These are phyloP conservation scores for Garcia nutans DNA, from an alignment of 345 rosid species.

Conservation along the genomic window DNA sequence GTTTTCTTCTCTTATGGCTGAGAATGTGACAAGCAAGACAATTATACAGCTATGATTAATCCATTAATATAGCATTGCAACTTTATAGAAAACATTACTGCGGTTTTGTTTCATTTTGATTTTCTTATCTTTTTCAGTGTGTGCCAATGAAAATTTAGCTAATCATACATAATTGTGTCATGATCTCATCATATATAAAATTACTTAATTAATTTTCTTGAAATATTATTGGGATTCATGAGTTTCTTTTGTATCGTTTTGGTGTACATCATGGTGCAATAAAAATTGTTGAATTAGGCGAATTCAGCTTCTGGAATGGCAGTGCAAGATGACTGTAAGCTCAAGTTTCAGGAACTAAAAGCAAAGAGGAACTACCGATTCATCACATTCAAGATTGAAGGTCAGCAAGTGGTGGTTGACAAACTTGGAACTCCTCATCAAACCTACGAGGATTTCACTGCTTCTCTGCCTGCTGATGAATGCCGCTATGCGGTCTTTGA, in stretches of 20 bases:
- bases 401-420: constrained; percentile 80
- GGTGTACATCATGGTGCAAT: neutral
- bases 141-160: no score
- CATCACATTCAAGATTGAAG: constrained; percentile 79
- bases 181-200: no score
- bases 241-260: neutral
- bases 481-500: constrained; percentile 95
- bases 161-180: no score
- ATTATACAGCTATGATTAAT: neutral
- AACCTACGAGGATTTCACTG: constrained; percentile 70
- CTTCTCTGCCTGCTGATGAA: constrained; percentile 73
- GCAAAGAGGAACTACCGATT: constrained; percentile 78
- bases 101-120: no score
- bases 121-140: no score
- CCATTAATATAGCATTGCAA: neutral
- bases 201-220: neutral
- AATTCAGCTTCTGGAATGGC: constrained; percentile 97
- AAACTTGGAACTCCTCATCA: constrained; percentile 69
- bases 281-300: constrained; percentile 46
- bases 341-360: constrained; percentile 79
- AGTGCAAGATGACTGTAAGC: constrained; percentile 86
- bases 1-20: neutral
- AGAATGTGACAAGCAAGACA: neutral
- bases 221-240: neutral
- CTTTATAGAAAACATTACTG: neutral